These are phyloP conservation scores for Asterochloris erici DNA, from an alignment of 139 green algal genomes.

Conservation along the genomic window DNA sequence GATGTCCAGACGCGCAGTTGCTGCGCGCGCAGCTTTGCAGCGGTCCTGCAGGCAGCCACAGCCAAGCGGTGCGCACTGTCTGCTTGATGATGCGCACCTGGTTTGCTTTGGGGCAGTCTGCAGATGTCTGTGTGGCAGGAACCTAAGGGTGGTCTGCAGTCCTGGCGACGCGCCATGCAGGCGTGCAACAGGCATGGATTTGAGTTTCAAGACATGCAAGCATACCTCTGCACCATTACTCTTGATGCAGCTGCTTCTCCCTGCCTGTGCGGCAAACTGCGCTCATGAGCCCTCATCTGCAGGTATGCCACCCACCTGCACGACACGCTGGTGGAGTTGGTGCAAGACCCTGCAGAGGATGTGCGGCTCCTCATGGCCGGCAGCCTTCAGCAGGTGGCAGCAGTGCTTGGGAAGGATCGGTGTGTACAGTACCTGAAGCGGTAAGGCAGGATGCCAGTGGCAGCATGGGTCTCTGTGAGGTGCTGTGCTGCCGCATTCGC, in stretches of 20 bases:
- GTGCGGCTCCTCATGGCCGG: slow-evolving; percentile 35
- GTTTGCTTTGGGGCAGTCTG: no score
- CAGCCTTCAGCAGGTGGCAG: slow-evolving; percentile 36
- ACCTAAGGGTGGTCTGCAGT: no score
- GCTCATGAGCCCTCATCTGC: slow-evolving; percentile 12
- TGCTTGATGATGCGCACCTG: no score
- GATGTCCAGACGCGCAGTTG: slow-evolving; percentile 33
- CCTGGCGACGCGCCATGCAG: no score
- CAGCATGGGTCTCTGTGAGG: no score
- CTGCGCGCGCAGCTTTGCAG: slow-evolving; percentile 33
- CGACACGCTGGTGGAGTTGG: slow-evolving; percentile 40
- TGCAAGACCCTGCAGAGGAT: slow-evolving; percentile 30
- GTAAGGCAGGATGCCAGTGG: neutral
- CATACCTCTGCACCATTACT: no score
- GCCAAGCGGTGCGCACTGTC: slow-evolving; percentile 2
- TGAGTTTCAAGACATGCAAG: no score
- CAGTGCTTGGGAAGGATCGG: slow-evolving; percentile 27
- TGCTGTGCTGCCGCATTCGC: no score
- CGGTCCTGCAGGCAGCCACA: slow-evolving; percentile 22
- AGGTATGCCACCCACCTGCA: slow-evolving; percentile 41
- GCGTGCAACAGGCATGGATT: no score
- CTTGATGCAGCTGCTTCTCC: no score
- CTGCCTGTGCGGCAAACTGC: no score
- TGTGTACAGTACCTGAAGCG: slow-evolving; percentile 41
- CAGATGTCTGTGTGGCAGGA: no score